Conservation (phyloP, 2,329 filamentous ascomycete species). For the Penicillium sp. region DNA sequence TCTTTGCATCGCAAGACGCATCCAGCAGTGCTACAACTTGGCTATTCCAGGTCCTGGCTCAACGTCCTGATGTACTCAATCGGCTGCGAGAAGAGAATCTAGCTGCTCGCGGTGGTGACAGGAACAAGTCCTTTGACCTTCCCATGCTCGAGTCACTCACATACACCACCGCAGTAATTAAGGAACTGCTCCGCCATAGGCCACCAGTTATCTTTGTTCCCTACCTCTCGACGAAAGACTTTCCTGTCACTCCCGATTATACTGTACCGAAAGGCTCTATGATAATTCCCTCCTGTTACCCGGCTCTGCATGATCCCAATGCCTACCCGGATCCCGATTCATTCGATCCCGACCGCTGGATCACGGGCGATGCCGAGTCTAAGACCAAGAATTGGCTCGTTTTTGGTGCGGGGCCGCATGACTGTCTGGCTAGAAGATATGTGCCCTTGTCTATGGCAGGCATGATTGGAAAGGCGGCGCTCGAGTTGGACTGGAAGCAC, state of each 20-base stretch:
- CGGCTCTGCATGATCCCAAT: conserved; percentile 55
- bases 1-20: conserved; percentile 60
- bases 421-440: conserved; percentile 56
- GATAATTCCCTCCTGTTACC: conserved; percentile 57
- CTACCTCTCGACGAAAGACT: conserved; percentile 54
- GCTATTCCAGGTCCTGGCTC: conserved; percentile 58
- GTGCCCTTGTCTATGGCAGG: conserved; percentile 56
- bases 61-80: conserved; percentile 55
- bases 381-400: conserved; percentile 61
- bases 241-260: conserved; percentile 42
- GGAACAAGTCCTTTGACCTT: conserved; percentile 46
- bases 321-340: conserved; percentile 53
- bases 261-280: conserved; percentile 57
- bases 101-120: conserved; percentile 48
- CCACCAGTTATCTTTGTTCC: conserved; percentile 62
- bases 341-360: conserved; percentile 59
- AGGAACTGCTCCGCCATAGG: conserved; percentile 57
- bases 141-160: conserved; percentile 55
- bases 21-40: conserved; percentile 59
- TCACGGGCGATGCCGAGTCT: conserved; percentile 54
- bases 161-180: conserved; percentile 59
- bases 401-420: conserved; percentile 57
- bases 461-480: conserved; percentile 58
- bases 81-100: conserved; percentile 55
- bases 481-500: conserved; percentile 58